Conservation (phyloP, 331 rosid species). For the Quercus lobata region DNA sequence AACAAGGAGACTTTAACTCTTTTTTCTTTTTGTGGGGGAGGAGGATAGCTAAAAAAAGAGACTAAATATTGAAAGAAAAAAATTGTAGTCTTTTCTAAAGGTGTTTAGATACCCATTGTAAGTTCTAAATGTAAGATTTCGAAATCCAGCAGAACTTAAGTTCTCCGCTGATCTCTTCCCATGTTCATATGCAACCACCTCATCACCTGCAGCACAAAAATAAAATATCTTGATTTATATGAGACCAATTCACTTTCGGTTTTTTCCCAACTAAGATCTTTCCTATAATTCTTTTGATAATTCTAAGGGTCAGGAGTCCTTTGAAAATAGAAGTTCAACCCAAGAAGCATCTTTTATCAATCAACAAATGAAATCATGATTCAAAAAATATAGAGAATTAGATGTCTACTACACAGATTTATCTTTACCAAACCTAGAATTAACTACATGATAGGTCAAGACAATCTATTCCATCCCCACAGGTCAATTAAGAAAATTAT, state of each 20-base stretch:
- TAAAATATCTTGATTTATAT: neutral
- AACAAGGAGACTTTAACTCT: neutral
- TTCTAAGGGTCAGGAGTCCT: no score
- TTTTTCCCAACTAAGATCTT: neutral
- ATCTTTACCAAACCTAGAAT: neutral
- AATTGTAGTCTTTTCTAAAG: constrained; percentile 7
- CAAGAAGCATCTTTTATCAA: neutral
- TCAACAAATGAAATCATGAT: neutral
- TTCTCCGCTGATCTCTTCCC: constrained; percentile 83
- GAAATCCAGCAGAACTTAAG: constrained; percentile 73
- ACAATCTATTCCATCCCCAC: neutral
- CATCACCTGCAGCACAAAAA: constrained; percentile 58
- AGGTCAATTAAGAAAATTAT: neutral
- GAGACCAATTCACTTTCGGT: neutral
- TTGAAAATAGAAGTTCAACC: neutral
- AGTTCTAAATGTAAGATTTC: constrained; percentile 71
- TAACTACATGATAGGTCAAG: no score
- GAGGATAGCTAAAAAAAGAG: neutral
- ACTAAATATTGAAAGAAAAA: constrained; percentile 8
- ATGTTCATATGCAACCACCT: constrained; percentile 66
- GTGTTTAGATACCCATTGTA: constrained; percentile 58
- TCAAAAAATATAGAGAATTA: neutral
- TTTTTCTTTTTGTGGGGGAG: no score
- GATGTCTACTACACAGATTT: neutral
- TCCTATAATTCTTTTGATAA: no score